Conservation (phyloP, 1,284 basidiomycete genomes). For the Ganoderma leucocontextum region DNA sequence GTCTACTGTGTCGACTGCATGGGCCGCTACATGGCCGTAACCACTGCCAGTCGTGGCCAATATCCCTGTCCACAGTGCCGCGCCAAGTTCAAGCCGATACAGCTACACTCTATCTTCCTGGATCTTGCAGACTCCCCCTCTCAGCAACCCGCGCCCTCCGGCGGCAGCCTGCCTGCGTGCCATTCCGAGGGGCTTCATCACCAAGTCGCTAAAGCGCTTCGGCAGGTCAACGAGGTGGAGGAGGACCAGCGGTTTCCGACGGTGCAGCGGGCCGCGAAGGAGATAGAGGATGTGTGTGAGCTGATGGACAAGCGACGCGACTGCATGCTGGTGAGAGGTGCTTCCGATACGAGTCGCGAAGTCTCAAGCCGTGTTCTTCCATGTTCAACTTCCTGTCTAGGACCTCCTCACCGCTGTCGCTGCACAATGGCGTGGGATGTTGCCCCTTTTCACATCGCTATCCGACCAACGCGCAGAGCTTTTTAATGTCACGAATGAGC, state of each 20-base stretch:
- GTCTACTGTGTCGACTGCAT: conserved; percentile 23
- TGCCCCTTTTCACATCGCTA: conserved; percentile 15
- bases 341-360: neutral
- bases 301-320: conserved; percentile 18
- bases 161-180: neutral
- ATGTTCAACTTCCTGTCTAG: conserved; percentile 5
- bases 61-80: conserved; percentile 28
- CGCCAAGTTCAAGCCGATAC: conserved; percentile 4
- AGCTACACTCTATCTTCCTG: conserved; percentile 25
- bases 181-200: conserved; percentile 20
- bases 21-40: neutral
- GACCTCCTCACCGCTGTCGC: conserved; percentile 24
- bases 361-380: no score
- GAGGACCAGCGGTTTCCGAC: conserved; percentile 23
- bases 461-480: conserved; percentile 15
- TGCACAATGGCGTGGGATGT: conserved; percentile 27
- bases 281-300: conserved; percentile 26
- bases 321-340: conserved; percentile 20
- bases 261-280: conserved; percentile 23
- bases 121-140: conserved; percentile 16
- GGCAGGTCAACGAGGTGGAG: conserved; percentile 14
- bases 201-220: conserved; percentile 12
- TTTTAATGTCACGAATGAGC: neutral
- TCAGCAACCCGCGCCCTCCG: neutral
- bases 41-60: neutral